These are phyloP conservation scores for Lenwebbia sp. DNA, from an alignment of 345 rosid genomes.

Conservation along the genomic window DNA sequence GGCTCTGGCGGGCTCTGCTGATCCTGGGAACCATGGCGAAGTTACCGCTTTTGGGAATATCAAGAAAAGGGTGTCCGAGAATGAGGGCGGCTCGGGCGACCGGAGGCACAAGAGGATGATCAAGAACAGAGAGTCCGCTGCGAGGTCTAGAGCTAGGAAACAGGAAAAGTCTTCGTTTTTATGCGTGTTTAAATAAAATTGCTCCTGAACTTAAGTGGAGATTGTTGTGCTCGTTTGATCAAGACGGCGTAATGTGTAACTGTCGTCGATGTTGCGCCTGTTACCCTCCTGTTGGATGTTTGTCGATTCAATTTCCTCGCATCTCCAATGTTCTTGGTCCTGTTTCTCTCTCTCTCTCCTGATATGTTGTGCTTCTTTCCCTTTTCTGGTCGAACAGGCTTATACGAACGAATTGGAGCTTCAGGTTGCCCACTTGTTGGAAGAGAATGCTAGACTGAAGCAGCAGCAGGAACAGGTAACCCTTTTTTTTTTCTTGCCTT, in stretches of 20 bases:
- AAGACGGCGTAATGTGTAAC: background rate
- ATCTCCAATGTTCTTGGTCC: background rate
- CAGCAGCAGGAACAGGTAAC: slow-evolving; percentile 55
- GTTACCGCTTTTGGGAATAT: background rate
- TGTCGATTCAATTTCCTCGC: background rate
- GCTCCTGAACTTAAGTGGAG: background rate
- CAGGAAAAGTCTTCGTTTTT: slow-evolving; percentile 30
- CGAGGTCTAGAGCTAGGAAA: slow-evolving; percentile 80
- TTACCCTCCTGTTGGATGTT: background rate
- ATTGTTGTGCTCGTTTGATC: background rate
- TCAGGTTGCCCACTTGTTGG: slow-evolving; percentile 26
- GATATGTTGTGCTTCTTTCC: background rate
- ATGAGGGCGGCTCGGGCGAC: slow-evolving; percentile 24
- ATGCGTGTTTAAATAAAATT: background rate
- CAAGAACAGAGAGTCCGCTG: slow-evolving; percentile 84
- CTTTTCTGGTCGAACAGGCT: slow-evolving; percentile 35
- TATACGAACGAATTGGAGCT: slow-evolving; percentile 55
- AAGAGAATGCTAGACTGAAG: slow-evolving; percentile 59
- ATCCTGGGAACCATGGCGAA: background rate
- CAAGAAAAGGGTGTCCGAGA: slow-evolving; percentile 35
- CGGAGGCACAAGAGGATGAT: slow-evolving; percentile 59
- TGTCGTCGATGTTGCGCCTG: background rate
- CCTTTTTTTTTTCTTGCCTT: background rate
- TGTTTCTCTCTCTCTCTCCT: background rate
- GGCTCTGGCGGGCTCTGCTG: background rate